Conservation (phyloP, 106 monocot species). For the Hemerocallis citrina region DNA sequence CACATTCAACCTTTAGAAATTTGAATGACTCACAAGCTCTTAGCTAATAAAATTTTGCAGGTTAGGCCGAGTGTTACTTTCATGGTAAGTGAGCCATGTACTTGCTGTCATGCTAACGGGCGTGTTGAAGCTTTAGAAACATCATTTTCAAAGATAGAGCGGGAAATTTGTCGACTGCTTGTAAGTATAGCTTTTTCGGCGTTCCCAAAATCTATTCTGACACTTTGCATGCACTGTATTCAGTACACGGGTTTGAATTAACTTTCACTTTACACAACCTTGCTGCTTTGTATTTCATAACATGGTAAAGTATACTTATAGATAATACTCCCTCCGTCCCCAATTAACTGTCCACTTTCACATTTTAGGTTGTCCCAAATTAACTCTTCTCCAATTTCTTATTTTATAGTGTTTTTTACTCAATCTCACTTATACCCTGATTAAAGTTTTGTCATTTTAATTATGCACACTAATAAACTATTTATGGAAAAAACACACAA, state of each 20-base stretch:
- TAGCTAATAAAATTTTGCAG: conserved; percentile 25
- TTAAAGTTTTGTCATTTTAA: no score
- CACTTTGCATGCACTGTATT: not conserved
- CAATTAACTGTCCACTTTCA: no score
- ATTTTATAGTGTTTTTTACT: no score
- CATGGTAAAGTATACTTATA: not conserved
- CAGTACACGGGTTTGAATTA: not conserved
- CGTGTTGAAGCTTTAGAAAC: conserved; percentile 92
- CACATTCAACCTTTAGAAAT: no score
- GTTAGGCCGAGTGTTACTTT: conserved; percentile 93
- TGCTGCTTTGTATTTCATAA: not conserved
- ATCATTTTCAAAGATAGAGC: conserved; percentile 96
- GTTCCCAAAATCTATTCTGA: not conserved
- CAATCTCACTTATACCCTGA: no score
- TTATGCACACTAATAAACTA: no score
- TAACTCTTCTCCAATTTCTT: no score
- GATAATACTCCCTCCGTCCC: no score
- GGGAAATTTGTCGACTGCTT: conserved; percentile 82
- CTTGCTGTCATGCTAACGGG: conserved; percentile 87
- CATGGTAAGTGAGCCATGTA: conserved; percentile 90
- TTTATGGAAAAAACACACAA: no score
- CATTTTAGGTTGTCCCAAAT: no score
- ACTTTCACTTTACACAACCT: not conserved
- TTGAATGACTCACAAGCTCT: not conserved
- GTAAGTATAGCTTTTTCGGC: conserved; percentile 40